These are phyloP conservation scores for Sporobolomyces pararoseus DNA, from an alignment of 768 basidiomycete species.

Conservation along the genomic window DNA sequence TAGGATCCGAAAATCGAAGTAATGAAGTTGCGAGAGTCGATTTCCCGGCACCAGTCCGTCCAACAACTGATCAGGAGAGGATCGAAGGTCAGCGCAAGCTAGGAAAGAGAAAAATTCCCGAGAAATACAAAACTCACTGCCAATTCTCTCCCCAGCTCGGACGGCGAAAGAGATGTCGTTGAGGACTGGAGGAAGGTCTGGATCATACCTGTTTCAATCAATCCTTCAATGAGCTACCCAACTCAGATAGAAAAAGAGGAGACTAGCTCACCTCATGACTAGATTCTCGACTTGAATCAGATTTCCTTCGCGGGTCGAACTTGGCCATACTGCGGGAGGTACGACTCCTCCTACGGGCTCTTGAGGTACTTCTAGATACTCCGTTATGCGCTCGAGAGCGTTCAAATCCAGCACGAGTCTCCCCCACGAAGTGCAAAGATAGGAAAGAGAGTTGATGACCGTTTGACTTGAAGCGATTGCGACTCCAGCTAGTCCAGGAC, in stretches of 20 bases:
- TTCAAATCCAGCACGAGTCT: slow-evolving; percentile 31
- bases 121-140: slow-evolving; percentile 5
- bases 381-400: slow-evolving; percentile 52
- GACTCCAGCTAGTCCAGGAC: slow-evolving; percentile 63
- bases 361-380: slow-evolving; percentile 45
- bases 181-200: slow-evolving; percentile 61
- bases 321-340: slow-evolving; percentile 54
- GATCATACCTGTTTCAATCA: slow-evolving; percentile 53
- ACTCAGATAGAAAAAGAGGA: not conserved
- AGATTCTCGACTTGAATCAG: slow-evolving; percentile 60
- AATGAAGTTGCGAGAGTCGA: slow-evolving; percentile 51
- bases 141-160: slow-evolving; percentile 62
- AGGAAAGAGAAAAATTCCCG: not conserved
- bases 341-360: slow-evolving; percentile 44
- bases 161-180: slow-evolving; percentile 61
- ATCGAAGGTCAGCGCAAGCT: too few species aligned
- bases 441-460: slow-evolving; percentile 21
- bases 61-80: slow-evolving; percentile 54
- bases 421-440: slow-evolving; percentile 19
- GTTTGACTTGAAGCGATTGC: slow-evolving; percentile 64
- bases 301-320: slow-evolving; percentile 38
- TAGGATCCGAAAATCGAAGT: slow-evolving; percentile 50
- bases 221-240: not conserved
- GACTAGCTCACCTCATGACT: slow-evolving; percentile 51
- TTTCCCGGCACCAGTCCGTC: slow-evolving; percentile 59